phyloP scores from a whole-genome alignment of 2,329 filamentous ascomycete species.

The Epichloe uncinata region DNA sequence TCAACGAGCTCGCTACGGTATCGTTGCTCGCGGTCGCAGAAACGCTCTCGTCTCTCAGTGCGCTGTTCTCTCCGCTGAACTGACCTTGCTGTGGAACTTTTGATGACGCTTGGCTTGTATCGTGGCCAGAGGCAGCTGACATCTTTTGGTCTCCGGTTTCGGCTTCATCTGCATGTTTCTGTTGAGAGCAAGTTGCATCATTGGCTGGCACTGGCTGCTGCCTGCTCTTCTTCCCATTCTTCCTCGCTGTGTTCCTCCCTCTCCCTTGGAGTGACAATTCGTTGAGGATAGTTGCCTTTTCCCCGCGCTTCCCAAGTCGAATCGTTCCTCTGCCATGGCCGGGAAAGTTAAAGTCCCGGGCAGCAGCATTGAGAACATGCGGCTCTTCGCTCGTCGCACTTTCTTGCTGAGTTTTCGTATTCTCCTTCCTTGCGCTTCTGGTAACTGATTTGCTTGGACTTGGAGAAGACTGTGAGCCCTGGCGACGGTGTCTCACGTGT shows the following conservation, averaged over 20 bases:
- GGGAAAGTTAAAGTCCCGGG: not conserved
- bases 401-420: not conserved
- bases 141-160: not conserved
- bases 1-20: not conserved
- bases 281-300: not conserved
- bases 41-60: not conserved
- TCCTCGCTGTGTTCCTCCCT: not conserved
- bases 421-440: not conserved
- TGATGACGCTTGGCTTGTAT: not conserved
- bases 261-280: not conserved
- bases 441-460: not conserved
- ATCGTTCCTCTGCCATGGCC: conserved; percentile 1
- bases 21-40: not conserved
- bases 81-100: not conserved
- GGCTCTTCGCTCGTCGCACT: not conserved
- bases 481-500: not conserved
- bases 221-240: not conserved
- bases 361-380: not conserved
- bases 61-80: not conserved
- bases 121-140: not conserved
- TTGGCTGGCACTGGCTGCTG: not conserved
- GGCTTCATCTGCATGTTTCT: not conserved
- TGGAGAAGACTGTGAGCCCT: not conserved
- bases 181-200: not conserved
- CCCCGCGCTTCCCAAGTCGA: not conserved